These are phyloP conservation scores for Phytopythium kandeliae DNA, from an alignment of 352 stramenopile genomes.

Conservation along the genomic window DNA sequence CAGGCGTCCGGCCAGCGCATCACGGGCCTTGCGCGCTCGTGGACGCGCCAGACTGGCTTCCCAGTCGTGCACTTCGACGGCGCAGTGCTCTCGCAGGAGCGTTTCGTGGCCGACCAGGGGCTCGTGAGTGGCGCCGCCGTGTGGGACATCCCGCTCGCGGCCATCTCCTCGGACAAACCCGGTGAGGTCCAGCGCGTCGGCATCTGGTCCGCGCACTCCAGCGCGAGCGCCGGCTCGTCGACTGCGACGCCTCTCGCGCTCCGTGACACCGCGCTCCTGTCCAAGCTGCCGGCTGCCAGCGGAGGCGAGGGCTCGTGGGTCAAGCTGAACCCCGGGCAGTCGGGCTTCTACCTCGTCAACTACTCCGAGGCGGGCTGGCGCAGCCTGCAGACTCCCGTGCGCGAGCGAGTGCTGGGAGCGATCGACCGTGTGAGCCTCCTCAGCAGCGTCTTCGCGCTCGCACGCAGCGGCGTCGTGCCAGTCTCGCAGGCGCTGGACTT, in stretches of 20 bases:
- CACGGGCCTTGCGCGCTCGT: conserved; percentile 88
- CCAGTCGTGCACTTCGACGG: conserved; percentile 83
- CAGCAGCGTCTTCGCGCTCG: conserved; percentile 91
- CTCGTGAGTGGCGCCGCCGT: conserved; percentile 32
- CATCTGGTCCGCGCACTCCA: conserved; percentile 43
- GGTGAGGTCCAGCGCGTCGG: conserved; percentile 44
- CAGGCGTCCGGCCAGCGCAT: conserved; percentile 89
- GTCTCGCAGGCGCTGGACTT: conserved; percentile 65
- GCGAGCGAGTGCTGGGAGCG: conserved; percentile 46
- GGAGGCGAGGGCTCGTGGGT: conserved; percentile 72
- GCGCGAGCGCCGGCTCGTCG: conserved; percentile 19
- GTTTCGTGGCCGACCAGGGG: conserved; percentile 91
- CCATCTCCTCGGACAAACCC: conserved; percentile 37
- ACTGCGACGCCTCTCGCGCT: conserved; percentile 47
- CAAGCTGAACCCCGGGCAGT: conserved; percentile 95
- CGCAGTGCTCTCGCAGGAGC: conserved; percentile 82
- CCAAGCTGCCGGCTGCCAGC: conserved; percentile 2
- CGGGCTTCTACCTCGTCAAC: conserved; percentile 94
- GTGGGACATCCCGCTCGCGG: conserved; percentile 88
- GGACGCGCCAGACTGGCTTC: conserved; percentile 94
- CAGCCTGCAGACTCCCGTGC: conserved; percentile 62
- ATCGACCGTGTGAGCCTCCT: conserved; percentile 93
- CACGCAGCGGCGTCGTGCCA: conserved; percentile 50
- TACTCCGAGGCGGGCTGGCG: conserved; percentile 86
- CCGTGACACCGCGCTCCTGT: neutral